A percentile compares a stretch with the other conserved stretches of the same genome.
Conservation (phyloP, 225 moss, liverwort and hornwort genomes). For the Neckera pumila region DNA sequence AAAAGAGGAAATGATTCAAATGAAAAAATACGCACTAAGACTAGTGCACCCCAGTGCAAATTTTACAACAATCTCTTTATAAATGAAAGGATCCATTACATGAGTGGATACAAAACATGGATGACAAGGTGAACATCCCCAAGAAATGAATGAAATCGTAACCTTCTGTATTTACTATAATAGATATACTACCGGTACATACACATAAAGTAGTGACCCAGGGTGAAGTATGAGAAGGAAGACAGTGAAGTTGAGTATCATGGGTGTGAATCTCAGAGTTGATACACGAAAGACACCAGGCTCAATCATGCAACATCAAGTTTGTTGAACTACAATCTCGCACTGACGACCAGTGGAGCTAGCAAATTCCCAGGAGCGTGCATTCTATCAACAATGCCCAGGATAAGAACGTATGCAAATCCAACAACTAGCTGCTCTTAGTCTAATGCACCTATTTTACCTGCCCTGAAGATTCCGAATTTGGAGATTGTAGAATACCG, state of each 20-base stretch:
- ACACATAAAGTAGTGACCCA: too few relatives aligned
- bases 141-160: neutral
- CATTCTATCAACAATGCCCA: neutral
- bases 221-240: neutral
- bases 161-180: neutral
- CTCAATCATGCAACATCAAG: neutral
- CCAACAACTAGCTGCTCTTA: neutral
- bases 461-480: slow-evolving; percentile 75
- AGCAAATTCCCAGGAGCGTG: neutral
- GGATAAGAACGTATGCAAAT: neutral
- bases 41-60: neutral
- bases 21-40: neutral
- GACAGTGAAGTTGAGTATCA: neutral
- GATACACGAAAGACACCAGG: neutral
- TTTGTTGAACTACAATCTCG: neutral
- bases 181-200: neutral
- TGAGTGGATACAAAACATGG: neutral
- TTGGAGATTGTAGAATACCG: slow-evolving; percentile 75
- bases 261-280: neutral
- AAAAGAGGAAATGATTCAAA: neutral
- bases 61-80: neutral
- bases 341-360: neutral
- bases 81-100: too few relatives aligned
- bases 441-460: slow-evolving; percentile 41
- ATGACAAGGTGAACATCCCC: neutral